Evolutionary conservation across 805 yeast species (phyloP), one percentile per base, ranked within the genome.

Genomic region (Brettanomyces nanus): DNA sequence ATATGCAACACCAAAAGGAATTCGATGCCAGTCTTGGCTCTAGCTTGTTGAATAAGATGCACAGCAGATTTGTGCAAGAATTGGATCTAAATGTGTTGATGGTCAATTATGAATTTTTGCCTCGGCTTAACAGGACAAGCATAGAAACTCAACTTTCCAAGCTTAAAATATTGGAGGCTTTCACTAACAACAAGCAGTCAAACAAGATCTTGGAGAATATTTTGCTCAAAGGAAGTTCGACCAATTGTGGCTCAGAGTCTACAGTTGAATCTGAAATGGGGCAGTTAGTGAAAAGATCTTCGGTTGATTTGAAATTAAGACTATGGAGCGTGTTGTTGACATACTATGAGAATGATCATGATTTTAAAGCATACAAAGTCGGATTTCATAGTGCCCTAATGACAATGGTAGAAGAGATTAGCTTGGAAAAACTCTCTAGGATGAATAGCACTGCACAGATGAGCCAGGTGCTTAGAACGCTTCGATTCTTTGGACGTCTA

Each of bases 281-380:
- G 18, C 56, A 63, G 10, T 85, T 90, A 51, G 63, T 92, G 13
- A 59, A 65, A 3, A 65, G 63, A 10, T 76, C 94, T 0, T 75
- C 92, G 0, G 62, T 81, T 18, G 80, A 75, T 18, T 69, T 86
- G 53, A 74, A 73, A 39, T 60, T 87, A 28, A 78, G 79, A 38
- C 59, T 92, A 3, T 89, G 97, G 95, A 75, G 73, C 23, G 68
- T 81, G 19, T 61, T 89, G 14, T 67, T 85, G 34, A 74, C 71
- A 44, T 69, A 70, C 39, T 84, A 81, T 47, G 52, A 58, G 11
- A 52, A 51, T 3, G 48, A 54, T 15, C 30, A 44, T 2, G 49
- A 61, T 18, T 30, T 58, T 2, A 55, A 56, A 0, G 64, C 68
- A 19, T 65, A 69, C 25, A 63, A 68, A 28, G 46, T 49, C 14